phyloP scores from a whole-genome alignment of 805 yeast species.

The Maudiozyma serrabonitensis region DNA sequence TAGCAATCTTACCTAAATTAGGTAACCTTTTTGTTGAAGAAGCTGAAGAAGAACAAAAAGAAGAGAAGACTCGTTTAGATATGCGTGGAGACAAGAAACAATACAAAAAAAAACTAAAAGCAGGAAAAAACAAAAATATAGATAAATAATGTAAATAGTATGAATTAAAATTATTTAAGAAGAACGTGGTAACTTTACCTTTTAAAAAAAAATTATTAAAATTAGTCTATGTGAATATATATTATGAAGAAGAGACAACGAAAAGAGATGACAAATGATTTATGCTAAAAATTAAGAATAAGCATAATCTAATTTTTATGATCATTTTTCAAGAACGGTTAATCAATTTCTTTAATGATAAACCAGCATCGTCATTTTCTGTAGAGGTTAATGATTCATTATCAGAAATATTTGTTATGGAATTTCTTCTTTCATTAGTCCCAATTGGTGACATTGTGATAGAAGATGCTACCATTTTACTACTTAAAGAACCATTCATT shows the following conservation, averaged over 20 bases:
- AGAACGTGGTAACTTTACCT: not conserved
- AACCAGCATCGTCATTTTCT: constrained; percentile 24
- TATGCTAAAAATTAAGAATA: too few species aligned
- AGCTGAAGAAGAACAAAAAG: constrained; percentile 9
- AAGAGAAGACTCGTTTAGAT: not conserved
- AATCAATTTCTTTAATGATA: constrained; percentile 23
- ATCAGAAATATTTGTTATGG: constrained; percentile 2
- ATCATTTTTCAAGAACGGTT: constrained; percentile 5
- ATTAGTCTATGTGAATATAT: constrained; percentile 1
- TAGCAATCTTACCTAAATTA: constrained; percentile 19
- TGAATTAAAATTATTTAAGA: not conserved
- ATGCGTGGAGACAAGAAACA: not conserved
- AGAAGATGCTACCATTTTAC: constrained; percentile 10
- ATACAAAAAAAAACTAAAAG: not conserved
- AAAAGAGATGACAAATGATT: too few species aligned
- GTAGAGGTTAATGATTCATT: not conserved
- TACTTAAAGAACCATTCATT: constrained; percentile 23
- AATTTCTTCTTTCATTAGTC: constrained; percentile 1
- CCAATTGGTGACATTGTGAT: constrained; percentile 6
- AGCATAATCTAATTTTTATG: too few species aligned
- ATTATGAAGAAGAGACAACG: not conserved
- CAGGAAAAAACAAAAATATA: not conserved
- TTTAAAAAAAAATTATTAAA: not conserved
- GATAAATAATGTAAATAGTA: not conserved
- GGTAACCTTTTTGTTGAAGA: constrained; percentile 27